A percentile compares a stretch with the other conserved stretches of the same genome.
Evolutionary conservation across 2,329 filamentous ascomycete species (phyloP).

Genomic region (Talaromyces piceae): DNA sequence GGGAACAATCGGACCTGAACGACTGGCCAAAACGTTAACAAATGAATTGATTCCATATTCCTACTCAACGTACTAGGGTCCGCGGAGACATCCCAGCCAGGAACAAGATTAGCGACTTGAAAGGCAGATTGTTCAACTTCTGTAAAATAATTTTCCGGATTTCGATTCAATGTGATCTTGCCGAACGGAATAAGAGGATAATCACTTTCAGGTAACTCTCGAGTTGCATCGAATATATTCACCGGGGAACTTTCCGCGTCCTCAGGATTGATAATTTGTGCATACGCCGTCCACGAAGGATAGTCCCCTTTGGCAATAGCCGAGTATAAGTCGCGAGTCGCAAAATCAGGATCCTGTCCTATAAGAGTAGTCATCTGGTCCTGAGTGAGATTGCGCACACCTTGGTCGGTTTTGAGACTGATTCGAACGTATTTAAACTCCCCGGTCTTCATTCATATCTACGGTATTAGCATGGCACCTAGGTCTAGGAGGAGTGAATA

Average conservation of each 20-base stretch:
- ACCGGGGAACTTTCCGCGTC: constrained; percentile 8
- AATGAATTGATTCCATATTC: not conserved
- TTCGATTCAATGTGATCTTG: constrained; percentile 14
- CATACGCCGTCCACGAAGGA: constrained; percentile 13
- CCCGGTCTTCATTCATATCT: not conserved
- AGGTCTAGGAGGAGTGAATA: not conserved
- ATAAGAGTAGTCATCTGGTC: constrained; percentile 23
- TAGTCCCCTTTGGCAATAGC: constrained; percentile 7
- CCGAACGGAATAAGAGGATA: constrained; percentile 12
- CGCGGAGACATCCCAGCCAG: constrained; percentile 1
- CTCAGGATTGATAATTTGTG: constrained; percentile 13
- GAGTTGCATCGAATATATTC: constrained; percentile 11
- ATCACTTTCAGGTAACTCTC: constrained; percentile 5
- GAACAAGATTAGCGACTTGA: constrained; percentile 8
- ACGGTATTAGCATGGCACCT: not conserved
- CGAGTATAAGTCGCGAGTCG: constrained; percentile 7
- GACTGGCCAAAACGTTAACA: not conserved
- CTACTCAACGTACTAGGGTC: constrained; percentile 8
- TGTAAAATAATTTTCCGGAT: constrained; percentile 12
- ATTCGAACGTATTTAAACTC: not conserved
- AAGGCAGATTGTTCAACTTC: constrained; percentile 13
- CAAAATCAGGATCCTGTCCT: constrained; percentile 10
- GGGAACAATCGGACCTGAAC: constrained; percentile 14
- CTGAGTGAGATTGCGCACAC: constrained; percentile 20
- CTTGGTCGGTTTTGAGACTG: not conserved